Conservation (phyloP, 495 filamentous ascomycete species). For the Xylaria scruposa region DNA sequence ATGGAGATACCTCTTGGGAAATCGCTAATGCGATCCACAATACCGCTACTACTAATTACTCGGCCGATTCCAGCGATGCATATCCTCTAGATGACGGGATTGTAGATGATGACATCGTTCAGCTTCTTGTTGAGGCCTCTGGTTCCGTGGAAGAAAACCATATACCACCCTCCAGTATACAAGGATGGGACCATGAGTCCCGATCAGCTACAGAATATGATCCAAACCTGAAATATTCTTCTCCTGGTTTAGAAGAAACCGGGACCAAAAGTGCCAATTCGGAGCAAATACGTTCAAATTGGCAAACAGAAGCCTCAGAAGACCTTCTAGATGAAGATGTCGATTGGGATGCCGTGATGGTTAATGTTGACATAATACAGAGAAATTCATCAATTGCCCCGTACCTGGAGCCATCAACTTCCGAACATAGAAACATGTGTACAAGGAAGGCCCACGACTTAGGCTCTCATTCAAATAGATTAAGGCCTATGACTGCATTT, state of each 20-base stretch:
- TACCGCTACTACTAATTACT: background rate
- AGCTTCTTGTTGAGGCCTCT: slow-evolving; percentile 20
- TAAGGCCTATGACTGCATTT: slow-evolving; percentile 45
- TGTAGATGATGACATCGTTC: slow-evolving; percentile 24
- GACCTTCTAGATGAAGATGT: slow-evolving; percentile 46
- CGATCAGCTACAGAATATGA: slow-evolving; percentile 40
- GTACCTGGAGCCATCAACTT: background rate
- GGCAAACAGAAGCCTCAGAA: slow-evolving; percentile 21
- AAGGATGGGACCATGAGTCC: slow-evolving; percentile 38
- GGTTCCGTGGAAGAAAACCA: slow-evolving; percentile 31
- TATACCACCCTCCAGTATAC: slow-evolving; percentile 41
- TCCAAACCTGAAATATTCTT: slow-evolving; percentile 34
- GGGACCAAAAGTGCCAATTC: background rate
- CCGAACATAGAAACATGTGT: background rate
- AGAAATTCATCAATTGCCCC: slow-evolving; percentile 16
- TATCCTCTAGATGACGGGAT: slow-evolving; percentile 35
- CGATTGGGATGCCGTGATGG: slow-evolving; percentile 45
- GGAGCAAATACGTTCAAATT: background rate
- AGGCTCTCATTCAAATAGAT: background rate
- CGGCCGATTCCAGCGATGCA: slow-evolving; percentile 17
- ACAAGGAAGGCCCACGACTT: background rate
- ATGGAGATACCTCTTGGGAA: background rate
- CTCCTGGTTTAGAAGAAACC: slow-evolving; percentile 21
- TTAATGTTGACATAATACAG: slow-evolving; percentile 23
- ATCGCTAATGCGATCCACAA: background rate